phyloP scores from a whole-genome alignment of 441 rosid species.

The Geranium incanum region DNA sequence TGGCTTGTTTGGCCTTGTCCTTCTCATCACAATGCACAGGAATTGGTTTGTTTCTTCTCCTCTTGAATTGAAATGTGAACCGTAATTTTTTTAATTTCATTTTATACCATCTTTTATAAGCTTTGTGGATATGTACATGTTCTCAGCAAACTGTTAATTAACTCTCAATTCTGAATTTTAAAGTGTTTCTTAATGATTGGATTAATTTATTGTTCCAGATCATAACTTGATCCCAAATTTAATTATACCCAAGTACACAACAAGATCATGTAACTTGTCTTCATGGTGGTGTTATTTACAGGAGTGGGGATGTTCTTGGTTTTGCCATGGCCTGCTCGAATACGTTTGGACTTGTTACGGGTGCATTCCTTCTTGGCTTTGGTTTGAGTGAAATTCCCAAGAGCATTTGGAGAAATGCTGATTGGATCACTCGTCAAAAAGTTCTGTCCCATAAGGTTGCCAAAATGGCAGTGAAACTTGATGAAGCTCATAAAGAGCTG shows the following conservation, averaged over 20 bases:
- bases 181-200: neutral
- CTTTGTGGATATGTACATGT: conserved; percentile 13
- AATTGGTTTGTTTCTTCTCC: conserved; percentile 34
- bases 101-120: conserved; percentile 14
- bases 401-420: conserved; percentile 78
- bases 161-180: neutral
- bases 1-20: conserved; percentile 85
- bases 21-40: conserved; percentile 62
- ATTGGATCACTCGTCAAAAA: conserved; percentile 86
- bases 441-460: conserved; percentile 94
- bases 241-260: neutral
- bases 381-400: conserved; percentile 96
- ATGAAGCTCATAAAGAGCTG: conserved; percentile 92
- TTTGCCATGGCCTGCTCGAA: conserved; percentile 97
- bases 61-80: conserved; percentile 6
- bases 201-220: neutral
- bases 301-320: conserved; percentile 63
- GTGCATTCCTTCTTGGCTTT: conserved; percentile 97
- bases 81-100: conserved; percentile 13
- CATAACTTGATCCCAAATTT: neutral
- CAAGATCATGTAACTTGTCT: neutral
- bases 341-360: conserved; percentile 96
- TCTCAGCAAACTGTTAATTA: conserved; percentile 10
- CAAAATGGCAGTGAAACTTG: conserved; percentile 91
- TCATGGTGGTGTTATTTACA: conserved; percentile 28